Percentiles rank a stretch among this genome's conserved stretches.
phyloP scores from a whole-genome alignment of 331 rosid species.

The Quercus lobata region DNA sequence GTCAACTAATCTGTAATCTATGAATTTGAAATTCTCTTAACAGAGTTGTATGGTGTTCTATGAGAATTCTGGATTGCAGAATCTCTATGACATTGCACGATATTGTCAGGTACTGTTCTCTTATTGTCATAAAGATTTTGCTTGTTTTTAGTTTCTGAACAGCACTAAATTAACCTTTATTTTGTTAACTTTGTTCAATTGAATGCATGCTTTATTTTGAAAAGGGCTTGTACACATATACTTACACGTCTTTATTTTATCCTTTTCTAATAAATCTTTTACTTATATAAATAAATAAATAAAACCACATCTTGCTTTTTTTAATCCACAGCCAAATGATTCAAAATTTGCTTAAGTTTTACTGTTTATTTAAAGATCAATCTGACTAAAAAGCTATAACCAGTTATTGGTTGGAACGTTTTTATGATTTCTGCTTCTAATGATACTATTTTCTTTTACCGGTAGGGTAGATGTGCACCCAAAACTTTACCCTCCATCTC shows the following conservation, averaged over 20 bases:
- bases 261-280: no score
- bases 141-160: background rate
- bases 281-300: no score
- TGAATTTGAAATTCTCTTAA: conserved; percentile 20
- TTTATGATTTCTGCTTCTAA: no score
- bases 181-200: background rate
- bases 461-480: no score
- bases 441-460: no score
- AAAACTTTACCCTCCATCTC: no score
- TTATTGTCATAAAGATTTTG: background rate
- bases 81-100: conserved; percentile 86
- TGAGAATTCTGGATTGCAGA: conserved; percentile 86
- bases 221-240: no score
- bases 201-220: no score
- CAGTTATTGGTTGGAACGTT: background rate
- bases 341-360: background rate
- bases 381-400: background rate
- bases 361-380: background rate
- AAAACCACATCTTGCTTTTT: background rate
- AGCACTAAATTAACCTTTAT: background rate
- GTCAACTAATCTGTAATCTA: conserved; percentile 9
- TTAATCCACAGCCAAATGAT: no score
- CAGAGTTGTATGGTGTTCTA: conserved; percentile 98
- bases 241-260: no score
- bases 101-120: conserved; percentile 70